Evolutionary conservation across 257 asterid species (phyloP).

Genomic region (Dorcoceras hygrometricum): DNA sequence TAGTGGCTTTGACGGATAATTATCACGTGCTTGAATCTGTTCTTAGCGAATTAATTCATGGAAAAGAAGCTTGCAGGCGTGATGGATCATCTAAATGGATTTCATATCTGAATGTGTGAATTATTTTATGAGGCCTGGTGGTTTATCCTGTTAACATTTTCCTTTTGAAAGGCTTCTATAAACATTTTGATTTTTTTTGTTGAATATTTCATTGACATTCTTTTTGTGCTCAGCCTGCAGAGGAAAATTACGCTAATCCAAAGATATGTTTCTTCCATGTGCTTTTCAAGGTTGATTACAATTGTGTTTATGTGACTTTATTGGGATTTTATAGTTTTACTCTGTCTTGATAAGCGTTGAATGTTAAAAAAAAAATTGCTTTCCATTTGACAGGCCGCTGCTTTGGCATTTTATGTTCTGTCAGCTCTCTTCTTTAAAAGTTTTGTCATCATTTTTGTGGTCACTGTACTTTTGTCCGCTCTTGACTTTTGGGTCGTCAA

Average conservation of each 20-base stretch:
- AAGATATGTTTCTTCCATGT: slow-evolving; percentile 88
- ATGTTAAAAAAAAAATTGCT: slow-evolving; percentile 22
- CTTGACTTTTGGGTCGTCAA: slow-evolving; percentile 98
- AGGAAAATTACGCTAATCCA: slow-evolving; percentile 86
- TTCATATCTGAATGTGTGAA: neutral
- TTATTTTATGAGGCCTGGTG: slow-evolving; percentile 3
- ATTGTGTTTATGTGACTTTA: slow-evolving; percentile 8
- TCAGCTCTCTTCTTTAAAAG: slow-evolving; percentile 80
- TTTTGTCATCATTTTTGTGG: slow-evolving; percentile 89
- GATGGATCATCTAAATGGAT: neutral
- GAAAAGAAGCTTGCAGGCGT: neutral
- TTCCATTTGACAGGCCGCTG: slow-evolving; percentile 63
- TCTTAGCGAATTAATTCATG: neutral
- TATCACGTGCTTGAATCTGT: neutral
- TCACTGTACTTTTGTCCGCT: slow-evolving; percentile 86
- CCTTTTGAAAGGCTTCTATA: neutral
- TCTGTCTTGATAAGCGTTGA: slow-evolving; percentile 14
- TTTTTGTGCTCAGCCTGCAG: slow-evolving; percentile 61
- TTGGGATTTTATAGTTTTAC: neutral
- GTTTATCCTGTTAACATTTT: slow-evolving; percentile 2
- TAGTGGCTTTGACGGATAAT: neutral
- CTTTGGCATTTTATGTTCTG: slow-evolving; percentile 88
- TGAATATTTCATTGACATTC: neutral
- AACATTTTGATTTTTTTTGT: no score
- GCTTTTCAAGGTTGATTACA: slow-evolving; percentile 66